Conservation (phyloP, 257 asterid genomes). For the Penstemon davidsonii region DNA sequence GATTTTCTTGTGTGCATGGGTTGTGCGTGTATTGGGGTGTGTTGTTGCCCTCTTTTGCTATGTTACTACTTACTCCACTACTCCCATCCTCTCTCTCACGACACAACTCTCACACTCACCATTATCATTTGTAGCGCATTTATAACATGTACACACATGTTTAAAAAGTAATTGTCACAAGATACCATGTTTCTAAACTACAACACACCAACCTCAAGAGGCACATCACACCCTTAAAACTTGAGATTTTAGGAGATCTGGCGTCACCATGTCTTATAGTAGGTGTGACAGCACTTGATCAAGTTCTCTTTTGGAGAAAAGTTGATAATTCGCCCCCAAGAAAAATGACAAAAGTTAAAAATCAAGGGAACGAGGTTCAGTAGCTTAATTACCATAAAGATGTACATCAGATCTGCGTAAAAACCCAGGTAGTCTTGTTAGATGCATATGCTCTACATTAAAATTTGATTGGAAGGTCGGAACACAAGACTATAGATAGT, state of each 20-base stretch:
- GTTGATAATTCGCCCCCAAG: background rate
- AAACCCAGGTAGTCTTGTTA: background rate
- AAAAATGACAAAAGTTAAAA: background rate
- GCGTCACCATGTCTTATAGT: background rate
- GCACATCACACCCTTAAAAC: background rate
- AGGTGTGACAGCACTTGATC: slow-evolving; percentile 14
- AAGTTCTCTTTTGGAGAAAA: background rate
- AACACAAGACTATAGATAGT: background rate
- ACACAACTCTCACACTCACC: background rate
- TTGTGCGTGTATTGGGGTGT: background rate
- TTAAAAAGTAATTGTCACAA: background rate
- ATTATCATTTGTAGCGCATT: background rate
- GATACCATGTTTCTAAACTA: background rate
- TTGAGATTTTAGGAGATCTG: background rate
- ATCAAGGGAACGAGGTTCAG: background rate
- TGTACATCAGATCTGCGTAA: background rate
- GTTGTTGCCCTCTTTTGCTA: background rate
- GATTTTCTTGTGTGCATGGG: background rate
- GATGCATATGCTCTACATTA: background rate
- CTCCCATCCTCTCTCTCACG: background rate
- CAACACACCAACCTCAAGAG: background rate
- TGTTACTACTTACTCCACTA: background rate
- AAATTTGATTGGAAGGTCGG: slow-evolving; percentile 1
- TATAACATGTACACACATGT: background rate
- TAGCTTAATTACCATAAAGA: slow-evolving; percentile 8